These are phyloP conservation scores for Psilocybe tampanensis DNA, from an alignment of 768 basidiomycete genomes.

Conservation along the genomic window DNA sequence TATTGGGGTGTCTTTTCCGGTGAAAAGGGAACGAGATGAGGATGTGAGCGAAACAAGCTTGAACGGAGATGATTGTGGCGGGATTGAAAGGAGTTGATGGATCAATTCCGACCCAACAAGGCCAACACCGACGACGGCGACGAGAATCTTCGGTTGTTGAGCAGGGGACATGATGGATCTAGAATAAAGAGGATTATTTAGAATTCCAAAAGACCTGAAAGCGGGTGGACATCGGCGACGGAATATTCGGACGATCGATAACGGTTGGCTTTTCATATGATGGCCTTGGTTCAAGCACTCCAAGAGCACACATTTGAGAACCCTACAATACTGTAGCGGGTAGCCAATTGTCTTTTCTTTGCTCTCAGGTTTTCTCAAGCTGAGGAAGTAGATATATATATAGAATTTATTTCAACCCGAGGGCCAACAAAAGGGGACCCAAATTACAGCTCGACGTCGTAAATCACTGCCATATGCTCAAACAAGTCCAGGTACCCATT, in stretches of 20 bases:
- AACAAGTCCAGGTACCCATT: too few species aligned
- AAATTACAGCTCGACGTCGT: too few species aligned
- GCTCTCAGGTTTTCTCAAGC: too few species aligned
- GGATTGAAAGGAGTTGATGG: conserved; percentile 72
- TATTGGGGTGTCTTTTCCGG: conserved; percentile 45
- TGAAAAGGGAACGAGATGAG: conserved; percentile 61
- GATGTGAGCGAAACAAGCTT: conserved; percentile 70
- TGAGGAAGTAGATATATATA: too few species aligned
- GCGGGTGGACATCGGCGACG: conserved; percentile 10
- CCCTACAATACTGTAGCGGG: too few species aligned
- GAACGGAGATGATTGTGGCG: conserved; percentile 56
- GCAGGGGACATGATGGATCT: conserved; percentile 24
- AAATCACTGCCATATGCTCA: too few species aligned
- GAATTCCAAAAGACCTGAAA: conserved; percentile 1
- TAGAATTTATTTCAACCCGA: too few species aligned
- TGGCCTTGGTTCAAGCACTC: background rate
- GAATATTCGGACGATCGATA: conserved; percentile 23
- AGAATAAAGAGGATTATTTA: conserved; percentile 5
- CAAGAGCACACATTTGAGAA: too few species aligned
- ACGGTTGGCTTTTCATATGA: conserved; percentile 6
- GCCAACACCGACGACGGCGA: conserved; percentile 90
- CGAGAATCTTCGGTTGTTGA: conserved; percentile 37
- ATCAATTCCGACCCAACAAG: conserved; percentile 91
- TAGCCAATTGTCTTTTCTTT: too few species aligned
- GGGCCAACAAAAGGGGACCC: too few species aligned